These are phyloP conservation scores for Apiotrichum domesticum DNA, from an alignment of 1,284 basidiomycete species.

Conservation along the genomic window DNA sequence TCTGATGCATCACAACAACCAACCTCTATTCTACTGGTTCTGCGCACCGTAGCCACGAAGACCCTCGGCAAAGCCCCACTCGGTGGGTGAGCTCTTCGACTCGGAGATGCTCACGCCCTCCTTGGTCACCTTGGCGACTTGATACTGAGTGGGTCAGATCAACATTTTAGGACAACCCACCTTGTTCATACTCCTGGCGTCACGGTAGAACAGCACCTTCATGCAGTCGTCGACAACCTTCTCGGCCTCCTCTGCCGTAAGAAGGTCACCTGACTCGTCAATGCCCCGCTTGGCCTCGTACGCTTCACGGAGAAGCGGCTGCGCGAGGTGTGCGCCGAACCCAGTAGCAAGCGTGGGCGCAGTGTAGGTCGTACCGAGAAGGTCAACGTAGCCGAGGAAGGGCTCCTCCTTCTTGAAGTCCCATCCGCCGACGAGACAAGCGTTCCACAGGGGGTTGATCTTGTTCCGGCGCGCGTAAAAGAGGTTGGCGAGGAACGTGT, in stretches of 20 bases:
- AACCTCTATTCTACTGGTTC: slow-evolving; percentile 50
- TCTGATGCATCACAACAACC: not conserved
- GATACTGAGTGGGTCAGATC: slow-evolving; percentile 58
- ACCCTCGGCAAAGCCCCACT: slow-evolving; percentile 87
- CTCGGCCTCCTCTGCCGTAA: slow-evolving; percentile 75
- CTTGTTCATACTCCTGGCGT: slow-evolving; percentile 94
- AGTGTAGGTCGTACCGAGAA: slow-evolving; percentile 93
- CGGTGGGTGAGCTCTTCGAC: slow-evolving; percentile 66
- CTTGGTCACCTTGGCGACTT: slow-evolving; percentile 83
- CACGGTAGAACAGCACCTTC: slow-evolving; percentile 93
- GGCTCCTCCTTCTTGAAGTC: slow-evolving; percentile 63
- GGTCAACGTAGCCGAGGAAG: slow-evolving; percentile 89
- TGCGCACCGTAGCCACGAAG: slow-evolving; percentile 62
- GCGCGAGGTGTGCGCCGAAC: slow-evolving; percentile 90
- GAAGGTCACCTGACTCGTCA: slow-evolving; percentile 67
- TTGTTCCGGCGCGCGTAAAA: slow-evolving; percentile 87
- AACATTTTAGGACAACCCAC: slow-evolving; percentile 47
- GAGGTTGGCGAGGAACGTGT: slow-evolving; percentile 83
- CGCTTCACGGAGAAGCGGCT: slow-evolving; percentile 83
- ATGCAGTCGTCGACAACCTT: slow-evolving; percentile 79
- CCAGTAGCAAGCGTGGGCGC: slow-evolving; percentile 94
- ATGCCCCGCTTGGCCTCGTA: slow-evolving; percentile 51
- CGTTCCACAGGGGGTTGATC: slow-evolving; percentile 94
- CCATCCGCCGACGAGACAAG: slow-evolving; percentile 85
- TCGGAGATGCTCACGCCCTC: slow-evolving; percentile 75